These are phyloP conservation scores for Meyerozyma sp. DNA, from an alignment of 1,139 yeast species.

Conservation along the genomic window DNA sequence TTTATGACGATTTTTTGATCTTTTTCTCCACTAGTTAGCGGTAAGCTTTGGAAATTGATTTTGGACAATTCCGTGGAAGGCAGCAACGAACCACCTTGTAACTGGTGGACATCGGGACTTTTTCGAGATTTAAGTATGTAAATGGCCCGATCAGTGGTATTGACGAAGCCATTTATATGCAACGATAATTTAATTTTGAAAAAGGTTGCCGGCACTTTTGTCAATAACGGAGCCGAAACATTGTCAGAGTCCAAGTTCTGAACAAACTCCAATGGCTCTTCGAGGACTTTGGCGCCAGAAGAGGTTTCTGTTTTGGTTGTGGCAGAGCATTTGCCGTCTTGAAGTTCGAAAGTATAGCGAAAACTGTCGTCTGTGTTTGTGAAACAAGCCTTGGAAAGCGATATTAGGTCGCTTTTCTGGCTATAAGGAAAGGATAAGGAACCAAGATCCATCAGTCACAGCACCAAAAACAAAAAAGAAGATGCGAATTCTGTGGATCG, in stretches of 20 bases:
- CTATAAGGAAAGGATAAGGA: neutral
- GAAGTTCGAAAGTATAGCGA: neutral
- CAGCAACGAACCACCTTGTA: conserved; percentile 5
- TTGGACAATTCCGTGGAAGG: neutral
- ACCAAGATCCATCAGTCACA: neutral
- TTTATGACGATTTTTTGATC: conserved; percentile 26
- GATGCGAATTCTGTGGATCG: conserved; percentile 88
- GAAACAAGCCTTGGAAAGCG: neutral
- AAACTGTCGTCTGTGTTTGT: neutral
- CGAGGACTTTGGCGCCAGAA: conserved; percentile 16
- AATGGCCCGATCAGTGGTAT: conserved; percentile 13
- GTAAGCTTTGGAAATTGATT: neutral
- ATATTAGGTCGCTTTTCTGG: neutral
- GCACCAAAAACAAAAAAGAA: conserved; percentile 10
- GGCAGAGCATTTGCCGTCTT: conserved; percentile 8
- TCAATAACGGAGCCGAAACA: conserved; percentile 21
- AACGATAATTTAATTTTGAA: conserved; percentile 24
- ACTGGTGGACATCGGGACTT: conserved; percentile 7
- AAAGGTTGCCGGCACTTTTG: conserved; percentile 18
- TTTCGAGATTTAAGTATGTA: conserved; percentile 22
- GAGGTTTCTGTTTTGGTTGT: conserved; percentile 11
- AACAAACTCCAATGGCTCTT: conserved; percentile 17
- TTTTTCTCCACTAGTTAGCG: conserved; percentile 3
- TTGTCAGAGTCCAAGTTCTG: conserved; percentile 1
- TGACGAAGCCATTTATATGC: conserved; percentile 13